Evolutionary conservation across 2,329 filamentous ascomycete species (phyloP).

Genomic region (Xylaria sp.): DNA sequence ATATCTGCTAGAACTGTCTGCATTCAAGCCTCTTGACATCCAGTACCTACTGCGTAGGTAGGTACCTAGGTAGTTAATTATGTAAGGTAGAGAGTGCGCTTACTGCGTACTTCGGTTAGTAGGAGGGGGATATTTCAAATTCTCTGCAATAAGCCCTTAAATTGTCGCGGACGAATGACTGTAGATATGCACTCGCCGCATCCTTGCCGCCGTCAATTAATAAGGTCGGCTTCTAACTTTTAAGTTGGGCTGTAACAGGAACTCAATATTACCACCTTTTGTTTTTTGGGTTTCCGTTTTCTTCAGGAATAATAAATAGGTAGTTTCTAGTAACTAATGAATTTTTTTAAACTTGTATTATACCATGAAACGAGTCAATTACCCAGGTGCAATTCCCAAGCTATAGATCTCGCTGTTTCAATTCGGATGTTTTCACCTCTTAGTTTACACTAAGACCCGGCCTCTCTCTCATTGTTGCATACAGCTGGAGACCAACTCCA

Average conservation of each 20-base stretch:
- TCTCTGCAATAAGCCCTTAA: not conserved
- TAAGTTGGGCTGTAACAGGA: no score
- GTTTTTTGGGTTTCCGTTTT: no score
- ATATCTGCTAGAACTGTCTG: not conserved
- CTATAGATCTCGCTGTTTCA: no score
- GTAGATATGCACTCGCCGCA: not conserved
- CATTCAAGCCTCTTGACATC: not conserved
- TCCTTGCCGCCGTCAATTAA: not conserved
- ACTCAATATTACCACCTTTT: no score
- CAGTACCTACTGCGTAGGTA: no score
- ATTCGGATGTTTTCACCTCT: not conserved
- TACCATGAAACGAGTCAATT: no score
- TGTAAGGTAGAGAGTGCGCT: no score
- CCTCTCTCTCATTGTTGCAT: not conserved
- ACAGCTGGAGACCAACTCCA: constrained; percentile 13
- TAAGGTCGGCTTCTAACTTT: not conserved
- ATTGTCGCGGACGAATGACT: not conserved
- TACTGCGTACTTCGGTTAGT: no score
- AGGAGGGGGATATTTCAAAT: constrained; percentile 3
- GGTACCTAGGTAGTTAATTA: not conserved
- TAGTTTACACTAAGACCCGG: not conserved
- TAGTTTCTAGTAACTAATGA: no score
- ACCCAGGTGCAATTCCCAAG: no score
- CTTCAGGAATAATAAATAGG: no score
- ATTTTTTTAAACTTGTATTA: no score